A percentile compares a stretch with the other conserved stretches of the same genome.
phyloP scores from a whole-genome alignment of 1,139 yeast genomes.

The Nakaseomyces nivariensis region DNA sequence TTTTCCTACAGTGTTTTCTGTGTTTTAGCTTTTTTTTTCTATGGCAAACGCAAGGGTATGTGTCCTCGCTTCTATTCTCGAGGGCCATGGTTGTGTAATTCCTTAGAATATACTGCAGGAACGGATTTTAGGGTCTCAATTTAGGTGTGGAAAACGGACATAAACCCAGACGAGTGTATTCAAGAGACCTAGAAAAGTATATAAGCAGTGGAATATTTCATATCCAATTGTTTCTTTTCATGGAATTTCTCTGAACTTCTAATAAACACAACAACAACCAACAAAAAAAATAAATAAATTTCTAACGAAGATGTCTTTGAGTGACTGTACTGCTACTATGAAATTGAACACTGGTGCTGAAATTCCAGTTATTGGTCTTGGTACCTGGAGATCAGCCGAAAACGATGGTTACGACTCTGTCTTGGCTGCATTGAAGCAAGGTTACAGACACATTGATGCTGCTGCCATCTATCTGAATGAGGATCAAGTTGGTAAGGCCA shows the following conservation, averaged over 20 bases:
- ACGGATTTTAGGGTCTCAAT: not conserved
- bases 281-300: not conserved
- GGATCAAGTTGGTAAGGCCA: slow-evolving; percentile 55
- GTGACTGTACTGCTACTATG: not conserved
- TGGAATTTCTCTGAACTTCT: no score
- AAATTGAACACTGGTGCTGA: slow-evolving; percentile 51
- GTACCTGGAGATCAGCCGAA: slow-evolving; percentile 65
- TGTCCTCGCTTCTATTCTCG: no score
- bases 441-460: slow-evolving; percentile 73
- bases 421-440: slow-evolving; percentile 51
- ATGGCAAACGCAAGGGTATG: no score
- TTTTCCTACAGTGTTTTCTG: no score
- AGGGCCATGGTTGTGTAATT: no score
- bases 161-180: no score
- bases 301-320: not conserved
- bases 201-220: no score
- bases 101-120: not conserved
- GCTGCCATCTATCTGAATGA: slow-evolving; percentile 65
- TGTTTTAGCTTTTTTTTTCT: no score
- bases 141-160: no score
- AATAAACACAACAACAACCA: not conserved
- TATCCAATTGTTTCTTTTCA: no score
- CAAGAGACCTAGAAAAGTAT: no score
- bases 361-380: slow-evolving; percentile 66
- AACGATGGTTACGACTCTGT: slow-evolving; percentile 55